Evolutionary conservation across 2,329 filamentous ascomycete genomes (phyloP).

Genomic region (Aspergillus luchuensis): DNA sequence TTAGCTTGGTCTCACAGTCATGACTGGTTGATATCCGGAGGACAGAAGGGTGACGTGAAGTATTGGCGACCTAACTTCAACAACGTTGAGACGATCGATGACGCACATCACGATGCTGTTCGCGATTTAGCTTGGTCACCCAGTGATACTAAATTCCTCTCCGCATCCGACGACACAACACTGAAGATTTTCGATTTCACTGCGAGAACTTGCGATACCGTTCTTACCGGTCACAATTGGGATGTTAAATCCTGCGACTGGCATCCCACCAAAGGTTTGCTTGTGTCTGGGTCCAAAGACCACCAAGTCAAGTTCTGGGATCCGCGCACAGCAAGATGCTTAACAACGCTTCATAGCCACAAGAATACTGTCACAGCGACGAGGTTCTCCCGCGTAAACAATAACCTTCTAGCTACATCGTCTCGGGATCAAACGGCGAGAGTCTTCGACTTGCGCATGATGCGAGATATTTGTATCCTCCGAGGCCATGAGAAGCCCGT

Average conservation of each 20-base stretch:
- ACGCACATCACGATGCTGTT: conserved; percentile 86
- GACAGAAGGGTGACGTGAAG: conserved; percentile 93
- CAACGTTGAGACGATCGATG: conserved; percentile 86
- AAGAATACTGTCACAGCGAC: conserved; percentile 97
- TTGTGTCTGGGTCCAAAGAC: conserved; percentile 96
- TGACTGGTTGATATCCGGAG: conserved; percentile 94
- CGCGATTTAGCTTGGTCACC: conserved; percentile 91
- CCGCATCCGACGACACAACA: conserved; percentile 88
- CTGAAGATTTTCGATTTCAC: conserved; percentile 98
- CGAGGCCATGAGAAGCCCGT: conserved; percentile 97
- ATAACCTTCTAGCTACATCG: conserved; percentile 83
- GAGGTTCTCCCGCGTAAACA: conserved; percentile 81
- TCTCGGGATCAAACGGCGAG: conserved; percentile 90
- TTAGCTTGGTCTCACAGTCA: conserved; percentile 83
- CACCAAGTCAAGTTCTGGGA: conserved; percentile 98
- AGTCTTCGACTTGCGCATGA: conserved; percentile 94
- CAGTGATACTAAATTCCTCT: conserved; percentile 93
- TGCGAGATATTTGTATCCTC: conserved; percentile 93
- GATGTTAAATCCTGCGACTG: conserved; percentile 96
- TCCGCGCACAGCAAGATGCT: conserved; percentile 82
- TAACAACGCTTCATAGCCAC: conserved; percentile 93
- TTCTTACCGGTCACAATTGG: conserved; percentile 92
- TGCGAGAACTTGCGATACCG: conserved; percentile 76
- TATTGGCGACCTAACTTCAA: conserved; percentile 99
- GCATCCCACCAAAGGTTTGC: conserved; percentile 91